Evolutionary conservation across 2,329 filamentous ascomycete species (phyloP).

Genomic region (Alternaria postmessia): DNA sequence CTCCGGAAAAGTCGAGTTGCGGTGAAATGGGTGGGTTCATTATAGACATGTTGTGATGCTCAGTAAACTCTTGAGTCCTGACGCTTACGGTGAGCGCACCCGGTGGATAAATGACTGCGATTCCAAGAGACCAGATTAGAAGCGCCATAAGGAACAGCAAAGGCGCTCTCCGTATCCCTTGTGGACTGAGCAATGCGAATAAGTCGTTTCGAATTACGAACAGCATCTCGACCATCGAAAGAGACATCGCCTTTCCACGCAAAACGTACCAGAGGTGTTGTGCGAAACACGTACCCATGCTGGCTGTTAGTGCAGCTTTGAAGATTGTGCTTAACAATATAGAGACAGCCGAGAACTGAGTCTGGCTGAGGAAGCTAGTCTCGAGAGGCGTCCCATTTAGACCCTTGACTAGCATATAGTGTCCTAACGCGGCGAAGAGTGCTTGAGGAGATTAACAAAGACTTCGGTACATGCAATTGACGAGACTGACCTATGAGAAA

Average conservation of each 20-base stretch:
- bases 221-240: background rate
- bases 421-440: background rate
- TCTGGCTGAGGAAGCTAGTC: background rate
- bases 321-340: background rate
- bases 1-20: background rate
- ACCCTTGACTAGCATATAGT: background rate
- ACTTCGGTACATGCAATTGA: too few relatives aligned
- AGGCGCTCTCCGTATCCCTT: background rate
- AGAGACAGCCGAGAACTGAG: background rate
- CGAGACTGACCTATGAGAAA: background rate
- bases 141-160: background rate
- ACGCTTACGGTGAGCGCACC: background rate
- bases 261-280: background rate
- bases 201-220: background rate
- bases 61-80: background rate
- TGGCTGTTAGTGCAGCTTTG: background rate
- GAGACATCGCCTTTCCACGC: background rate
- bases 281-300: background rate
- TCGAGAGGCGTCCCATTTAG: fast-evolving
- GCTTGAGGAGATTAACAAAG: background rate
- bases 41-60: background rate
- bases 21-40: background rate
- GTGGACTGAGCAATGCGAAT: background rate
- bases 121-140: background rate
- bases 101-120: background rate